Base-by-base conservation (phyloP, 257 asterid genomes). In the Petunia axillaris region DNA sequence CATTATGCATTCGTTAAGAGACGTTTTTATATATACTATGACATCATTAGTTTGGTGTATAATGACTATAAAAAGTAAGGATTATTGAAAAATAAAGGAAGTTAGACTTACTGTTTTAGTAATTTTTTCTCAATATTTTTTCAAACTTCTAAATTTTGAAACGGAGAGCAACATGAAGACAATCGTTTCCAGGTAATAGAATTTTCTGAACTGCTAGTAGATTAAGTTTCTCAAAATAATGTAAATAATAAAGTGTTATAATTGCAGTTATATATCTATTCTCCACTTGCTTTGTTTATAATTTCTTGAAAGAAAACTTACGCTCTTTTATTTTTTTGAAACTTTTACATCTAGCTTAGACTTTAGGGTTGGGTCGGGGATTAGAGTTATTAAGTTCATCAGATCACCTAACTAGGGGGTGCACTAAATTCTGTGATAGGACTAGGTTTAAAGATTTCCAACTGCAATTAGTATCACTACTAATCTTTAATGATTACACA, bases 321-420 rank as follows among this genome's bases (percentile, higher is more conserved):
- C 11, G 11, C 1, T 59, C 25, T 10, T 10, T 10, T 25, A 13
- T 2, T 64, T 38, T 25, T 2, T 66, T 66, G 37, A 66, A 66
- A 40, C 52, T 14, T 39, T 2, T 2, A 65, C 36, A 5, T 65
- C 15, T 40, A 66, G 15, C 14, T 15, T 57, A n/a, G 63, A 57
- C 63, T 55, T 57, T 57, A 7, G 63, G 36, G 63, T 8, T 8
- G 53, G 53, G 0, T 48, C 11, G 3, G n/a, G 68, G 43, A 5
- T 4, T 62, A 63, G 43, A 36, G 36, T 9, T 63, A 36, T 25
- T 1, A 1, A 7, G 40, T 63, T 3, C 68, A 63, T 63, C 2
- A 6, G 52, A 48, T 44, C 35, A 71, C 60, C 77, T 71, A 71
- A 71, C 25, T 73, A 73, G 35, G 50, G 2, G 76, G 77, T 48